Conservation (phyloP, 805 yeast species). For the Candida multigemmis region DNA sequence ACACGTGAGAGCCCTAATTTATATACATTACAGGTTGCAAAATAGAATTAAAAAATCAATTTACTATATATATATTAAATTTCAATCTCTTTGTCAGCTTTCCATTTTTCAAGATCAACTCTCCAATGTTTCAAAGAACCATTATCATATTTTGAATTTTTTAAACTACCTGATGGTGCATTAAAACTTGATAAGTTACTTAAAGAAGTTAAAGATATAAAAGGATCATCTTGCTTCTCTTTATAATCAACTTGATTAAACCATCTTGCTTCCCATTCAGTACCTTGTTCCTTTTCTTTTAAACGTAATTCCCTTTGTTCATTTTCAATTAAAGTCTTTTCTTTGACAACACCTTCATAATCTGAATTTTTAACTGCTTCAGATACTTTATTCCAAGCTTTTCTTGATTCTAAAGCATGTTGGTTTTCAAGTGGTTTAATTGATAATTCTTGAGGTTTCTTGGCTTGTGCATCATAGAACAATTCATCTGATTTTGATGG, state of each 20-base stretch:
- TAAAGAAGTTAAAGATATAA: conserved; percentile 28
- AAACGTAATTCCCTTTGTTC: conserved; percentile 76
- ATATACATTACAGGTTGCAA: neutral
- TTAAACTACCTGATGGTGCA: conserved; percentile 57
- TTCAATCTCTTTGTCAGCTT: conserved; percentile 49
- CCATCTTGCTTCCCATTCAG: conserved; percentile 76
- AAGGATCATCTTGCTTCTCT: conserved; percentile 14
- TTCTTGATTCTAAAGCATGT: conserved; percentile 72
- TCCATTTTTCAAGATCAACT: conserved; percentile 46
- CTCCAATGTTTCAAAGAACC: conserved; percentile 63
- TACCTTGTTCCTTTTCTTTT: conserved; percentile 56
- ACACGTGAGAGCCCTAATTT: conserved; percentile 1
- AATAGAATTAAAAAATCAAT: neutral
- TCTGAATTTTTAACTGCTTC: conserved; percentile 73
- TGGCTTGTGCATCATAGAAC: conserved; percentile 55
- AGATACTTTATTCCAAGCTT: conserved; percentile 87
- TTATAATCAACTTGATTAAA: conserved; percentile 40
- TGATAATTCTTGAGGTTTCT: conserved; percentile 42
- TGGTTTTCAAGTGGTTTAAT: conserved; percentile 84
- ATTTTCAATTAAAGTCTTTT: conserved; percentile 75
- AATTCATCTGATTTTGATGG: conserved; percentile 36
- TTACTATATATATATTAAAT: conserved; percentile 12
- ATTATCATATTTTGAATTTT: conserved; percentile 46
- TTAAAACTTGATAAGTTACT: conserved; percentile 53
- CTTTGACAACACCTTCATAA: conserved; percentile 63